Evolutionary conservation across 1,284 basidiomycete species (phyloP).

Genomic region (Microbotryomycetes sp.): DNA sequence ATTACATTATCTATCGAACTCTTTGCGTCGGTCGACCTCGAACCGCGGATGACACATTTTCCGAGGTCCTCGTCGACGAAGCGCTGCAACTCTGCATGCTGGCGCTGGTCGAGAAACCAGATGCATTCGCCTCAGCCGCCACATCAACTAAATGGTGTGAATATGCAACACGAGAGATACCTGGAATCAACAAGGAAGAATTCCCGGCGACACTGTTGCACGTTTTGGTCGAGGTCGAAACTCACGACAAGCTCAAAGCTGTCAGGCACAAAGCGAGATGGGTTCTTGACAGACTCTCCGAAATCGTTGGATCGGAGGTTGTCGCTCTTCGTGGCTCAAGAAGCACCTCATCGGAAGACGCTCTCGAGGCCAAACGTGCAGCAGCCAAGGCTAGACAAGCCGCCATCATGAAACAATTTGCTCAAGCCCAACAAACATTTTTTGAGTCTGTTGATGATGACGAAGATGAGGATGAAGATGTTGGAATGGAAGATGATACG

Average conservation of each 20-base stretch:
- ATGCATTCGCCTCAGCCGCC: constrained; percentile 51
- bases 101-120: constrained; percentile 61
- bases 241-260: constrained; percentile 45
- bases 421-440: constrained; percentile 79
- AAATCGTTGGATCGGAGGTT: constrained; percentile 55
- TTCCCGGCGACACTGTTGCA: constrained; percentile 51
- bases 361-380: constrained; percentile 62
- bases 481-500: constrained; percentile 46
- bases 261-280: constrained; percentile 66
- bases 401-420: constrained; percentile 87
- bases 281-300: constrained; percentile 60
- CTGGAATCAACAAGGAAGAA: constrained; percentile 50
- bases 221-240: constrained; percentile 53
- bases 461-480: constrained; percentile 55
- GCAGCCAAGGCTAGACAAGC: constrained; percentile 79
- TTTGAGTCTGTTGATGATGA: constrained; percentile 40
- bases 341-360: constrained; percentile 15
- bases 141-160: not conserved
- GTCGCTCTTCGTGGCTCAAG: constrained; percentile 24
- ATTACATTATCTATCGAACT: constrained; percentile 70
- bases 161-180: not conserved
- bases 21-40: constrained; percentile 51
- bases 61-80: constrained; percentile 81
- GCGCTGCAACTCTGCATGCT: constrained; percentile 78
- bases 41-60: constrained; percentile 32